phyloP scores from a whole-genome alignment of 1,284 basidiomycete genomes.

The Apiotrichum domesticum region DNA sequence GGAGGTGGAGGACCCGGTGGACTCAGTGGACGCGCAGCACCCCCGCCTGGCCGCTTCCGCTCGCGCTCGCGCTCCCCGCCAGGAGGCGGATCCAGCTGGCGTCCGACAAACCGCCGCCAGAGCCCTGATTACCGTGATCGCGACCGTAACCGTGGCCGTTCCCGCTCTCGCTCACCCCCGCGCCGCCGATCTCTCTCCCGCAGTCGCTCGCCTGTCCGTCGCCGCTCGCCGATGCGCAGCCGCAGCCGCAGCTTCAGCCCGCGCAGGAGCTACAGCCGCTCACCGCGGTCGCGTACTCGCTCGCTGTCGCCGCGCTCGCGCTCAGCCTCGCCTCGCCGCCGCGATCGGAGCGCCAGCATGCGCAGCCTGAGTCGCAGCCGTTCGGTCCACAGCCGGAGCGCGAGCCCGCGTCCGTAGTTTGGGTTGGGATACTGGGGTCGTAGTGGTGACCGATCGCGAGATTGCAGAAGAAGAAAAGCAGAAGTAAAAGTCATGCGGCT shows the following conservation, averaged over 20 bases:
- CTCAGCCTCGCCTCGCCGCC: neutral
- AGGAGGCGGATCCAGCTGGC: neutral
- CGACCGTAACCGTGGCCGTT: neutral
- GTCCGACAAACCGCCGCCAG: constrained; percentile 13
- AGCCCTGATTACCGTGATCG: constrained; percentile 13
- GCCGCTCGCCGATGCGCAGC: constrained; percentile 2
- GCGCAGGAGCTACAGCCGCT: neutral
- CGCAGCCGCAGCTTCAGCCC: neutral
- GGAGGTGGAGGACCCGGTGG: neutral
- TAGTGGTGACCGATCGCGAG: too few species aligned
- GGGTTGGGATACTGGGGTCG: too few species aligned
- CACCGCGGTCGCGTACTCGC: constrained; percentile 5
- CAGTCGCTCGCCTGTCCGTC: constrained; percentile 2
- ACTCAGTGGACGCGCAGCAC: neutral
- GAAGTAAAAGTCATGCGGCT: too few species aligned
- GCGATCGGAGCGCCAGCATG: constrained; percentile 11
- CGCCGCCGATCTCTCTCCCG: too few species aligned
- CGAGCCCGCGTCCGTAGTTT: constrained; percentile 5
- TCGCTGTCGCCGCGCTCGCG: constrained; percentile 4
- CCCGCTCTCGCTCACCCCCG: neutral
- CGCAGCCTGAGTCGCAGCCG: constrained; percentile 4
- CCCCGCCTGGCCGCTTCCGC: neutral
- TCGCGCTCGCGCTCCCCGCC: neutral
- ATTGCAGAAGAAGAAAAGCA: too few species aligned
- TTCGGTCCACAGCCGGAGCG: neutral